These are phyloP conservation scores for Kwoniella sp. DNA, from an alignment of 768 basidiomycete species.

Conservation along the genomic window DNA sequence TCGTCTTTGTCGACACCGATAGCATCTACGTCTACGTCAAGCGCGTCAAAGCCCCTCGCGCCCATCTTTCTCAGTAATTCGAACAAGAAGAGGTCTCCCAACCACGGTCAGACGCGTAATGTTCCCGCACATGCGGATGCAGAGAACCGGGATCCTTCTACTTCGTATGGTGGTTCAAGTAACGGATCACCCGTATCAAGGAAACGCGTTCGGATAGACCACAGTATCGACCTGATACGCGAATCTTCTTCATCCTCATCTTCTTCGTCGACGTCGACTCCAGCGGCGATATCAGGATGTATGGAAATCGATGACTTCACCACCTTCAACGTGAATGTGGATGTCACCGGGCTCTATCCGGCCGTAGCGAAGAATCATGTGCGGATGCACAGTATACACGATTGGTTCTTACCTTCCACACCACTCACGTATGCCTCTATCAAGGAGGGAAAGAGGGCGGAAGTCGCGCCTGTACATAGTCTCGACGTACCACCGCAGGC, in stretches of 20 bases:
- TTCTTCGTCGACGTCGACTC: constrained; percentile 1
- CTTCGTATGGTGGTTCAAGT: neutral
- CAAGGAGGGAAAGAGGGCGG: constrained; percentile 13
- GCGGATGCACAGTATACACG: constrained; percentile 23
- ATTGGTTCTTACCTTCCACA: constrained; percentile 30
- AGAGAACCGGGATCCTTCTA: neutral
- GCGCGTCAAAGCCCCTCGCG: constrained; percentile 17
- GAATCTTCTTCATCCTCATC: constrained; percentile 5
- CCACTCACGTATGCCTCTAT: constrained; percentile 12
- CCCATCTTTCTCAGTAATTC: constrained; percentile 18
- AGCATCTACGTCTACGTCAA: constrained; percentile 7
- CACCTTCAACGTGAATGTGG: neutral
- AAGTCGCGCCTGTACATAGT: neutral
- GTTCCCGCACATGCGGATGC: neutral
- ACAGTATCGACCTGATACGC: neutral
- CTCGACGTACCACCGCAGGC: neutral
- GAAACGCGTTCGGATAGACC: constrained; percentile 17
- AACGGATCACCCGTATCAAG: constrained; percentile 16
- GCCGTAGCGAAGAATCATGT: constrained; percentile 10
- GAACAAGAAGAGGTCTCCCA: neutral
- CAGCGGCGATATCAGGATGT: neutral
- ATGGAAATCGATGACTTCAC: constrained; percentile 1
- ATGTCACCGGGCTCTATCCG: neutral
- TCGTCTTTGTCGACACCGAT: neutral
- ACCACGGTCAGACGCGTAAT: neutral